Evolutionary conservation across 2,329 filamentous ascomycete species (phyloP), one percentile per base, ranked within the genome.

Genomic region (Aspergillus quadricinctus): DNA sequence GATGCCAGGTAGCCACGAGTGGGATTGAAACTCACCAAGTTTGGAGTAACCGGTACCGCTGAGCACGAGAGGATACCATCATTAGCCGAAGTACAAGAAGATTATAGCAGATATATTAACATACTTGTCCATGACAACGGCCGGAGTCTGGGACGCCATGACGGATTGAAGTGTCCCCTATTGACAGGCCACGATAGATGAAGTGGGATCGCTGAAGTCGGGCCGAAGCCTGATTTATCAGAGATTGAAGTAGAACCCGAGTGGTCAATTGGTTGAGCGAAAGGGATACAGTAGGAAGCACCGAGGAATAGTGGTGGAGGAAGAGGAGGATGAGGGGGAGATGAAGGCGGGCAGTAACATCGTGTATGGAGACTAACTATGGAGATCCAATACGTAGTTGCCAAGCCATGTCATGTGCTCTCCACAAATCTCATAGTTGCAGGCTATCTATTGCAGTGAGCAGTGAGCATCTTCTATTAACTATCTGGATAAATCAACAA

Each of bases 71-170:
- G 68, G 55, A 64, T 49, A 11, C 19, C 14, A 58, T 64, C 64
- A 72, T 81, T 70, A 80, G 77, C 66, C 31, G 53, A 52, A 60
- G 56, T 54, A 35, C 28, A 27, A 25, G 49, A 49, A 58, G 50
- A 54, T 56, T 57, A 45, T n/a, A n/a, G 49, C 14, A 31, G 59
- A 60, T 48, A 48, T 40, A 40, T 45, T 58, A 64, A 84, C 91
- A 80, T 88, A 97, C 94, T 99, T 99, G 94, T 99, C 94, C 93
- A 99, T 99, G 91, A 99, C 94, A 97, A 99, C 94, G 90, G 94
- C 94, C 71, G 94, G 94, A 75, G 94, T 97, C 86, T 97, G 93
- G 81, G 89, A 89, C 74, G 94, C 93, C 94, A 99, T 99, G 61
- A 69, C 74, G 69, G 59, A 58, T 56, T 56, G 45, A 28, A 19